These are phyloP conservation scores for Elsinoe fawcettii DNA, from an alignment of 2,329 filamentous ascomycete species.

Conservation along the genomic window DNA sequence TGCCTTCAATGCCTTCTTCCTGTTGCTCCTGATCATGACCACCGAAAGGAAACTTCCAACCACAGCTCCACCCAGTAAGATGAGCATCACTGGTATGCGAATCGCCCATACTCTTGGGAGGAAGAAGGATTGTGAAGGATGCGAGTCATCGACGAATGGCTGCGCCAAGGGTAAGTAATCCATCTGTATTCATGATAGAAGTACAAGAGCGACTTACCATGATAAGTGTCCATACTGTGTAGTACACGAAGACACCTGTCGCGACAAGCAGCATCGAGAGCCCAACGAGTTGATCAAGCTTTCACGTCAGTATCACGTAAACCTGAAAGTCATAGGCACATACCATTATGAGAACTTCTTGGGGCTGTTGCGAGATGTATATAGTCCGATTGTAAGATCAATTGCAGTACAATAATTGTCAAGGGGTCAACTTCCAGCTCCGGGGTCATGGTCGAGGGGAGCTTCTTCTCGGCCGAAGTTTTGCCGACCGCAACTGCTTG, in stretches of 20 bases:
- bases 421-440: constrained; percentile 7
- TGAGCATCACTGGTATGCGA: constrained; percentile 92
- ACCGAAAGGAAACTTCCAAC: constrained; percentile 92
- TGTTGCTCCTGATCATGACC: constrained; percentile 98
- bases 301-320: constrained; percentile 16
- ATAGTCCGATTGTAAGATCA: neutral
- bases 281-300: constrained; percentile 87
- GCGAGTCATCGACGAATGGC: constrained; percentile 95
- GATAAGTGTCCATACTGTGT: constrained; percentile 93
- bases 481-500: constrained; percentile 6
- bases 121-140: constrained; percentile 90
- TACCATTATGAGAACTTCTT: constrained; percentile 16
- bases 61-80: constrained; percentile 83
- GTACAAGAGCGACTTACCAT: constrained; percentile 59
- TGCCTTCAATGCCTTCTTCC: constrained; percentile 92
- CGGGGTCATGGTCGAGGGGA: neutral
- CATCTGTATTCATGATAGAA: neutral
- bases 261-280: constrained; percentile 69
- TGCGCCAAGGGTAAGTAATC: constrained; percentile 34
- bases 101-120: constrained; percentile 97
- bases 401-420: constrained; percentile 6
- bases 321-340: neutral
- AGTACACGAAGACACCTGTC: constrained; percentile 75
- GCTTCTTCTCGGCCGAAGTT: constrained; percentile 3
- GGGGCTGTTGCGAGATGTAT: neutral